phyloP scores from a whole-genome alignment of 2,329 filamentous ascomycete species.

The Graphium sp. region DNA sequence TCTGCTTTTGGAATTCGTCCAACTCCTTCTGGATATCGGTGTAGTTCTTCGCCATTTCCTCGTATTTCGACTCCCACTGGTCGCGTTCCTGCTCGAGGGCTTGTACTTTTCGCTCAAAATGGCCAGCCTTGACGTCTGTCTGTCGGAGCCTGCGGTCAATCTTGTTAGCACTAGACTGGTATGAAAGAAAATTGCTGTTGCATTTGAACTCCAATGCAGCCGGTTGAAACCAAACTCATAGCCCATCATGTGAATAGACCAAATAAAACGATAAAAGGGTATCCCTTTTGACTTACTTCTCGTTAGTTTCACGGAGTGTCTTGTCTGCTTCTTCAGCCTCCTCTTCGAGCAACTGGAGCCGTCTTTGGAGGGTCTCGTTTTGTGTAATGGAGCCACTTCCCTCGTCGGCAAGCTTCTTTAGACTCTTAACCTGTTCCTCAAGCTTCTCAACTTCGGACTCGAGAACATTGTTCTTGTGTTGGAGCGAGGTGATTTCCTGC shows the following conservation, averaged over 20 bases:
- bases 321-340: constrained; percentile 94
- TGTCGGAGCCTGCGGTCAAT: constrained; percentile 79
- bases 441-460: constrained; percentile 88
- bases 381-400: constrained; percentile 70
- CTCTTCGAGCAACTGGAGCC: constrained; percentile 91
- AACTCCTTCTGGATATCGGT: constrained; percentile 70
- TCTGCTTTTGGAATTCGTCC: constrained; percentile 77
- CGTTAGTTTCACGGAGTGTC: constrained; percentile 90
- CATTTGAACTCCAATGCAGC: no score
- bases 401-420: constrained; percentile 75
- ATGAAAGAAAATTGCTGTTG: no score
- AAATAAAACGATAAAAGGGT: no score
- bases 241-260: no score
- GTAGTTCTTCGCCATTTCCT: constrained; percentile 93
- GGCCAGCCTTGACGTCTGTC: constrained; percentile 97
- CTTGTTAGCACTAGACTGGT: no score
- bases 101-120: constrained; percentile 98
- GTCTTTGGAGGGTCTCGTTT: constrained; percentile 81
- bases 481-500: constrained; percentile 91
- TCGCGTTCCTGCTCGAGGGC: constrained; percentile 84
- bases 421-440: constrained; percentile 65
- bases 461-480: constrained; percentile 86
- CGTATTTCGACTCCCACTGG: constrained; percentile 94
- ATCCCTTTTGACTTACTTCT: constrained; percentile 88
- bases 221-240: no score